phyloP scores from a whole-genome alignment of 768 basidiomycete genomes.

The Suillus weaverae region DNA sequence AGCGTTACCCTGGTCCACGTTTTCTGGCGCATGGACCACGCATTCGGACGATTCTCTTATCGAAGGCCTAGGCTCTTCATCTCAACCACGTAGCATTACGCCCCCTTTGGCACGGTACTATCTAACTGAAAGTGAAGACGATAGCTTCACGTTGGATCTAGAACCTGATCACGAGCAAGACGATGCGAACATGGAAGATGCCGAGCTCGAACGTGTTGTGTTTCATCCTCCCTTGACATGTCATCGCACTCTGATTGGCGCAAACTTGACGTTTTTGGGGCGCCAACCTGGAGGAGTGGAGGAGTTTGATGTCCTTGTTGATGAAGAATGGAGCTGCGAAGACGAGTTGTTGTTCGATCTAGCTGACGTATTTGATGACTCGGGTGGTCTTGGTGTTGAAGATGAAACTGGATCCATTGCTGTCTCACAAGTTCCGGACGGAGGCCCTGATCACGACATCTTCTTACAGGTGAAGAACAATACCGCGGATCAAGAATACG shows the following conservation, averaged over 20 bases:
- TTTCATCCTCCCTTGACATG: constrained; percentile 11
- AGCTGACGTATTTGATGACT: constrained; percentile 9
- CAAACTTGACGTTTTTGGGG: constrained; percentile 15
- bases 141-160: constrained; percentile 12
- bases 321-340: constrained; percentile 11
- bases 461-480: constrained; percentile 7
- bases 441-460: constrained; percentile 1
- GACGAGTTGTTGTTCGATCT: constrained; percentile 17
- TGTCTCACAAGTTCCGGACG: constrained; percentile 5
- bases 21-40: constrained; percentile 6
- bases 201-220: constrained; percentile 9
- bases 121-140: constrained; percentile 18
- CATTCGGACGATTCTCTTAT: constrained; percentile 29
- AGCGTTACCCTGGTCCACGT: constrained; percentile 1
- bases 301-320: constrained; percentile 5
- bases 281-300: constrained; percentile 15
- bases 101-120: constrained; percentile 12
- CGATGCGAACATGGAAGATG: constrained; percentile 17
- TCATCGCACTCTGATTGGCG: constrained; percentile 15
- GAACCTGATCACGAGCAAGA: constrained; percentile 17
- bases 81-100: constrained; percentile 18
- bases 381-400: neutral
- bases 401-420: neutral
- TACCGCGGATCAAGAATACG: constrained; percentile 4
- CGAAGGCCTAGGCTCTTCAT: constrained; percentile 13